Conservation (phyloP, 2,329 filamentous ascomycete genomes). For the Fusarium temperatum region DNA sequence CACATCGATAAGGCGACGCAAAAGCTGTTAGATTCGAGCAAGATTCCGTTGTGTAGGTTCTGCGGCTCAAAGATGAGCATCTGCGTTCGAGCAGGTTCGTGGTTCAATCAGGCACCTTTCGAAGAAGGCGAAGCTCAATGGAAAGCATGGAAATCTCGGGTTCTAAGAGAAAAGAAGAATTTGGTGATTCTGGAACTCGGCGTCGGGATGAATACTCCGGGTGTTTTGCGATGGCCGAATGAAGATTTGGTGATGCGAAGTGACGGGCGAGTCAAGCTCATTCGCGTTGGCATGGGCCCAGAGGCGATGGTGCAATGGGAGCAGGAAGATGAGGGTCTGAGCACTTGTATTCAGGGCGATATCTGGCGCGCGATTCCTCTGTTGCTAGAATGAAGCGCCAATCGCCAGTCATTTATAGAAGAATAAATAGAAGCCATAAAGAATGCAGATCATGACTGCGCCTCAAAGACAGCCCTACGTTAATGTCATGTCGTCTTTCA, state of each 20-base stretch:
- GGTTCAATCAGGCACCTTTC: constrained; percentile 34
- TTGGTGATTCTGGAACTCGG: constrained; percentile 36
- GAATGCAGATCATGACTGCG: background rate
- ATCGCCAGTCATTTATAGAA: background rate
- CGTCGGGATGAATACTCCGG: constrained; percentile 36
- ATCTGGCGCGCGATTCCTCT: constrained; percentile 1
- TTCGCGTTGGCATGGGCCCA: constrained; percentile 29
- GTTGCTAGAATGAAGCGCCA: background rate
- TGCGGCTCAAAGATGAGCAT: constrained; percentile 37
- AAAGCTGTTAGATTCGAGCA: constrained; percentile 12
- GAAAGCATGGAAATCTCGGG: constrained; percentile 11
- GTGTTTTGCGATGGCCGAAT: constrained; percentile 37
- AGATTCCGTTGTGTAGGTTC: constrained; percentile 24
- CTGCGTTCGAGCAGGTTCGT: constrained; percentile 29
- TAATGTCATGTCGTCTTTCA: background rate
- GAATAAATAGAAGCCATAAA: background rate
- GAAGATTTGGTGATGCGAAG: constrained; percentile 28
- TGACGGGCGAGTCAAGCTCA: constrained; percentile 22
- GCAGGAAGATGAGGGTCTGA: constrained; percentile 27
- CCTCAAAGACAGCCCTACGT: background rate
- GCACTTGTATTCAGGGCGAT: constrained; percentile 35
- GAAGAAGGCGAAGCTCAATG: constrained; percentile 15
- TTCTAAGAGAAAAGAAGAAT: constrained; percentile 15
- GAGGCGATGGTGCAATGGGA: constrained; percentile 37
- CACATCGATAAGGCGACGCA: constrained; percentile 25